Evolutionary conservation across 352 stramenopile genomes (phyloP).

Genomic region (Phytophthora kernoviae): DNA sequence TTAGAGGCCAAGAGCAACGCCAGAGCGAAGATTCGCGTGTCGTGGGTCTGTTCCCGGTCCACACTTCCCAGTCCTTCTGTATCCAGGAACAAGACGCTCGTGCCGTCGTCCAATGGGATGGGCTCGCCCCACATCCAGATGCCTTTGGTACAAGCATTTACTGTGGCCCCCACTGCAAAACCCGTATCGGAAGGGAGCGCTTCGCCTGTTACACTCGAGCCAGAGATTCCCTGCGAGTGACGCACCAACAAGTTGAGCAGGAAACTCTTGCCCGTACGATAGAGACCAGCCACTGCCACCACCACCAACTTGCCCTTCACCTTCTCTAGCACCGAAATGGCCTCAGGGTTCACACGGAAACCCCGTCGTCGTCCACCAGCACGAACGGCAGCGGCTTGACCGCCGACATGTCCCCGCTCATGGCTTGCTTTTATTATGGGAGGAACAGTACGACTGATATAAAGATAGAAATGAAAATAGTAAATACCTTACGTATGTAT

Average conservation of each 20-base stretch:
- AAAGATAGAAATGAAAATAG: neutral
- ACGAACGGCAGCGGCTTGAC: constrained; percentile 80
- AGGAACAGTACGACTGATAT: neutral
- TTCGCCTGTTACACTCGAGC: too few species aligned
- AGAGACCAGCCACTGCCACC: constrained; percentile 86
- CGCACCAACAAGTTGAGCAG: constrained; percentile 87
- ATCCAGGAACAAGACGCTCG: constrained; percentile 86
- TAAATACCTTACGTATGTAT: neutral
- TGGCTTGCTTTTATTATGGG: constrained; percentile 6
- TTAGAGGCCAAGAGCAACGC: constrained; percentile 83
- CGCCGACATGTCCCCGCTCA: constrained; percentile 37
- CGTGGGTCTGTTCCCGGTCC: constrained; percentile 86
- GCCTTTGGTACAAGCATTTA: constrained; percentile 91
- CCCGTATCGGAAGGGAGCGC: constrained; percentile 24
- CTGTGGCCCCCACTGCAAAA: constrained; percentile 84
- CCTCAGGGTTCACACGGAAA: constrained; percentile 84
- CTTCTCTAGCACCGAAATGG: constrained; percentile 62
- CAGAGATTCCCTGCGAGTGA: constrained; percentile 38
- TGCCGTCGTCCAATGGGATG: constrained; percentile 71
- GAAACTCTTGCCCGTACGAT: constrained; percentile 92
- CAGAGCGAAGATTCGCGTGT: constrained; percentile 91
- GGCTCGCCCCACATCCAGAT: constrained; percentile 92
- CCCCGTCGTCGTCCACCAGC: constrained; percentile 76
- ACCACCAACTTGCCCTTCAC: constrained; percentile 85
- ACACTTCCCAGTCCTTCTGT: constrained; percentile 88